Evolutionary conservation across 2,329 filamentous ascomycete genomes (phyloP), one percentile per base, ranked within the genome.

Genomic region (Xylaria sp.): DNA sequence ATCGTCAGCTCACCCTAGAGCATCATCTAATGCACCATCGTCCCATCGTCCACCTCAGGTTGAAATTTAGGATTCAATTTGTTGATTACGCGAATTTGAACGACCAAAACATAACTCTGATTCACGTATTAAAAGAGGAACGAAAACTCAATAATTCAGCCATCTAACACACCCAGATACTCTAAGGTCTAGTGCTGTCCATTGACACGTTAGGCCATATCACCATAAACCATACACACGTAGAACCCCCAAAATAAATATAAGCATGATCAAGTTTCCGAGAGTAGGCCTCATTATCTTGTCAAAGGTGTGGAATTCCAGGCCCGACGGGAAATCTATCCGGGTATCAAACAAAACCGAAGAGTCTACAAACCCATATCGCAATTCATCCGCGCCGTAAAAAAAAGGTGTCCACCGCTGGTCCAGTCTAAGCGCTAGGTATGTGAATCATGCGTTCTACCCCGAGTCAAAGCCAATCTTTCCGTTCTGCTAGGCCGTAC

Each of bases 321-420:
- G 67, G 69, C 72, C 73, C 71, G 74, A 76, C 73, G 73, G 70
- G 69, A 69, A 78, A 77, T 72, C 78, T 79, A 79, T 76, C 77
- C 78, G 78, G 78, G 78, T 79, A 79, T 79, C 78, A 79, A 78
- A 75, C 75, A 77, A 68, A 63, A 68, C 59, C 64, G 67, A 73
- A 64, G 65, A 67, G 64, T 71, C 65, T 71, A 69, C 64, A 72
- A 65, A 60, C 65, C 67, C 59, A 71, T 54, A 61, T 66, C 60
- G 51, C 58, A 67, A 72, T 61, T 62, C 71, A 61, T 63, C 71
- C 70, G 68, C 62, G 67, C 68, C 67, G 56, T 65, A 39, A 64
- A 61, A 27, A 34, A 61, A 61, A 36, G 7, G 60, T 55, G 60
- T 68, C 70, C 70, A 61, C 66, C 58, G 66, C 67, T 62, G 59